Evolutionary conservation across 148 eudicot species (phyloP).

Genomic region (Fagopyrum tataricum): DNA sequence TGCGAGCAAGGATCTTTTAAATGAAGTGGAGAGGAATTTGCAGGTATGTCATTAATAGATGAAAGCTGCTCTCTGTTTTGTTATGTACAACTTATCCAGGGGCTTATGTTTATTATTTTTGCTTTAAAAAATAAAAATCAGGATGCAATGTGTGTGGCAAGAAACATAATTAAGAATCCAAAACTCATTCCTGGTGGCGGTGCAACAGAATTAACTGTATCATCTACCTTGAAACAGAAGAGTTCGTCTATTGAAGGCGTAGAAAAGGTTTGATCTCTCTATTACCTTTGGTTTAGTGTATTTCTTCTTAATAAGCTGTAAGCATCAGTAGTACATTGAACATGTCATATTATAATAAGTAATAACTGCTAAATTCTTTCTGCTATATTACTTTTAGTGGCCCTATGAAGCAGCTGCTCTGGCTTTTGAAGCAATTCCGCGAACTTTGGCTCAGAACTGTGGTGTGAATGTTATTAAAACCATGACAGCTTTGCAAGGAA

Average conservation of each 20-base stretch:
- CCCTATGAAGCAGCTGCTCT: slow-evolving; percentile 97
- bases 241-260: slow-evolving; percentile 88
- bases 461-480: slow-evolving; percentile 91
- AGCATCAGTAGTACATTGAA: background rate
- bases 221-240: slow-evolving; percentile 83
- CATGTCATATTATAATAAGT: background rate
- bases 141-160: slow-evolving; percentile 94
- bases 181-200: slow-evolving; percentile 99
- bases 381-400: slow-evolving; percentile 45
- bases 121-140: slow-evolving; percentile 22
- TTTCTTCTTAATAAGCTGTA: background rate
- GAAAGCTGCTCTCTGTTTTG: background rate
- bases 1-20: slow-evolving; percentile 87
- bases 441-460: slow-evolving; percentile 93
- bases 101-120: background rate
- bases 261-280: slow-evolving; percentile 48
- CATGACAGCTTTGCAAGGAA: slow-evolving; percentile 92
- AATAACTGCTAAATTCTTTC: background rate
- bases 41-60: slow-evolving; percentile 44
- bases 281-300: background rate
- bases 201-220: slow-evolving; percentile 83
- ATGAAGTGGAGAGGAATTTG: slow-evolving; percentile 91
- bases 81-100: slow-evolving; percentile 12
- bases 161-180: slow-evolving; percentile 89
- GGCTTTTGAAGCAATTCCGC: slow-evolving; percentile 94